Evolutionary conservation across 495 filamentous ascomycete genomes (phyloP).

Genomic region (Ramalina peruviana): DNA sequence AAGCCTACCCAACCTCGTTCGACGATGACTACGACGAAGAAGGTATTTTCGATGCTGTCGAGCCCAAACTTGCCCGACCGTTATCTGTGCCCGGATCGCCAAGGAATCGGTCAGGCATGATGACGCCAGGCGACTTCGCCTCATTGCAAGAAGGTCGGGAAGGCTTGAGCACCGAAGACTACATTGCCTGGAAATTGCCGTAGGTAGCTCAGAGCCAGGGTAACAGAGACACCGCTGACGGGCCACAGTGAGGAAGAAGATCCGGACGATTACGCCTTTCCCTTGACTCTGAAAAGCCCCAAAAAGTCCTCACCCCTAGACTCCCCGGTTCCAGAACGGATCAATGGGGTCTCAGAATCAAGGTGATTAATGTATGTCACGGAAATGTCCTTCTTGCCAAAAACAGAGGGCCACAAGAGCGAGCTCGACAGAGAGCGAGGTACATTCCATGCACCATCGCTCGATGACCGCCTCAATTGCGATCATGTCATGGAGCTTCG

Average conservation of each 20-base stretch:
- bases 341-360: constrained; percentile 12
- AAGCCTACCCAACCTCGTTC: constrained; percentile 80
- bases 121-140: constrained; percentile 97
- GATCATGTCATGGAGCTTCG: no score
- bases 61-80: constrained; percentile 85
- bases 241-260: constrained; percentile 80
- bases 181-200: constrained; percentile 95
- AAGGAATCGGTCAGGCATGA: constrained; percentile 83
- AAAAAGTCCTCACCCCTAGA: constrained; percentile 21
- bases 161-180: constrained; percentile 90
- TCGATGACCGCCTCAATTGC: no score
- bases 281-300: constrained; percentile 55
- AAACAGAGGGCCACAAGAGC: no score
- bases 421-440: no score
- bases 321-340: constrained; percentile 7
- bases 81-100: constrained; percentile 90
- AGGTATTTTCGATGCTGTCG: constrained; percentile 74
- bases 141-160: constrained; percentile 89
- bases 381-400: no score
- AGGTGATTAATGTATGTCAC: no score
- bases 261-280: constrained; percentile 84
- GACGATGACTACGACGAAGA: constrained; percentile 59
- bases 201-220: constrained; percentile 39
- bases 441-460: no score
- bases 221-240: constrained; percentile 9